A percentile compares a stretch with the other conserved stretches of the same genome.
These are phyloP conservation scores for Colletotrichum sp. DNA, from an alignment of 2,329 filamentous ascomycete species.

Conservation along the genomic window DNA sequence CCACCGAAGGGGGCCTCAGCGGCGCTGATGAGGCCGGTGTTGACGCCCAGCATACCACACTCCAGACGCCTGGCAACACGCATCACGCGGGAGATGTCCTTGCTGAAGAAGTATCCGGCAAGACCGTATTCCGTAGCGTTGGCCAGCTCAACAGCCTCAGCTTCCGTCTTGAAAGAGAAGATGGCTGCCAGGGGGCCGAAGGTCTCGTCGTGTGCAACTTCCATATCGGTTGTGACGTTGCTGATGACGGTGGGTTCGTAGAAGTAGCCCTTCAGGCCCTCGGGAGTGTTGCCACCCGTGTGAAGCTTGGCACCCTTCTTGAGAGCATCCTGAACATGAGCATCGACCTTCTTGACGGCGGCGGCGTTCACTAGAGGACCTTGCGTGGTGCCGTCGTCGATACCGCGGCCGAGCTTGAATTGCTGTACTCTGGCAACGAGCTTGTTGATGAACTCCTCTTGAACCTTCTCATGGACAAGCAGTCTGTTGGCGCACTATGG, in stretches of 20 bases:
- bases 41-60: constrained; percentile 40
- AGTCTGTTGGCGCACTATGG: constrained; percentile 55
- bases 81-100: constrained; percentile 44
- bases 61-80: constrained; percentile 55
- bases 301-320: constrained; percentile 64
- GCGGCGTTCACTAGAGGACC: constrained; percentile 70
- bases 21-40: constrained; percentile 37
- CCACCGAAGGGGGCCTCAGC: constrained; percentile 39
- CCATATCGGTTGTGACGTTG: constrained; percentile 70
- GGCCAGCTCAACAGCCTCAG: constrained; percentile 70
- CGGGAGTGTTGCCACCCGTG: constrained; percentile 60
- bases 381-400: constrained; percentile 59
- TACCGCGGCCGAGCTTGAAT: constrained; percentile 64
- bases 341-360: constrained; percentile 65
- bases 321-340: constrained; percentile 67
- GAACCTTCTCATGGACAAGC: constrained; percentile 62
- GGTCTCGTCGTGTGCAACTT: constrained; percentile 70
- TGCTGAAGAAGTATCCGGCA: constrained; percentile 73
- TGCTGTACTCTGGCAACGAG: constrained; percentile 56
- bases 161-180: constrained; percentile 72
- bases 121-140: constrained; percentile 72
- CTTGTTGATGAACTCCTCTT: constrained; percentile 59
- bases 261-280: constrained; percentile 69
- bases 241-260: constrained; percentile 73
- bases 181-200: constrained; percentile 75